Percentiles rank a stretch among this genome's conserved stretches.
These are phyloP conservation scores for Plasmopara viticola DNA, from an alignment of 352 stramenopile genomes.

Conservation along the genomic window DNA sequence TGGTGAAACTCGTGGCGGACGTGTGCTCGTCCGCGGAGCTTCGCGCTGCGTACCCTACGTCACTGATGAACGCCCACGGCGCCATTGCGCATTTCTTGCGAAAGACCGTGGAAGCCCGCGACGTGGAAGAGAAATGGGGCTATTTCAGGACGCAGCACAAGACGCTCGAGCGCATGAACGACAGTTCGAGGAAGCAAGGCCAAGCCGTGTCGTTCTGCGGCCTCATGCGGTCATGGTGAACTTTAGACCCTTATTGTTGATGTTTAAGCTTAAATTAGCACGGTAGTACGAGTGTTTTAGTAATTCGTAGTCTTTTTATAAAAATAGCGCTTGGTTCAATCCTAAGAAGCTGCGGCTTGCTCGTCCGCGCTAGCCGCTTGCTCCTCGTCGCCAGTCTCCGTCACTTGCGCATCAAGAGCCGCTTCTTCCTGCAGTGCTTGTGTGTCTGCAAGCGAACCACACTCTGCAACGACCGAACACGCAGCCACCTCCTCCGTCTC, in stretches of 20 bases:
- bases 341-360: background rate
- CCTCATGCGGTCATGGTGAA: constrained; percentile 16
- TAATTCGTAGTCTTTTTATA: too few relatives aligned
- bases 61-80: background rate
- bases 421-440: background rate
- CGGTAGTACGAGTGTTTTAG: too few relatives aligned
- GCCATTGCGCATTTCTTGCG: constrained; percentile 10
- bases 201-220: constrained; percentile 17
- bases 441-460: background rate
- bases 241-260: background rate
- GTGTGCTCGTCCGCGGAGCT: constrained; percentile 13
- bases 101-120: constrained; percentile 9
- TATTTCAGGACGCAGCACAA: constrained; percentile 16
- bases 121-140: constrained; percentile 20
- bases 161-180: constrained; percentile 14
- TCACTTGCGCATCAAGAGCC: background rate
- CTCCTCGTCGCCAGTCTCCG: background rate
- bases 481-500: background rate
- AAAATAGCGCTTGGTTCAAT: too few relatives aligned
- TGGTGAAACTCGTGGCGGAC: constrained; percentile 10
- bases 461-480: background rate
- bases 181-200: background rate
- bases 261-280: background rate
- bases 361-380: background rate
- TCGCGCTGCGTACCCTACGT: constrained; percentile 4